Evolutionary conservation across 345 rosid species (phyloP).

Genomic region (Sisymbrium altissimum): DNA sequence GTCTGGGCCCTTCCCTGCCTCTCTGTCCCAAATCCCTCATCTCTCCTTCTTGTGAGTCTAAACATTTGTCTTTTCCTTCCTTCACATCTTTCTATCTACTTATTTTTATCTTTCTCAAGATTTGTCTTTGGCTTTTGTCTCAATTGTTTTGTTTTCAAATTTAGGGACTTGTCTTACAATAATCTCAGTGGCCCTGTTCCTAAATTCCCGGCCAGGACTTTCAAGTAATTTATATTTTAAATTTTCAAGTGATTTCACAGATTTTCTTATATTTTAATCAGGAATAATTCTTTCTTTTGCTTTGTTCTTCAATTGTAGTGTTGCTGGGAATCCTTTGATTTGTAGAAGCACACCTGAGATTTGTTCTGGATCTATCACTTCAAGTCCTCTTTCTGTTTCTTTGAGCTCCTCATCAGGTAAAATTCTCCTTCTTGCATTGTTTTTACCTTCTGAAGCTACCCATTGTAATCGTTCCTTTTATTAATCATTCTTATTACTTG

Average conservation of each 20-base stretch:
- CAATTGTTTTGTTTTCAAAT: neutral
- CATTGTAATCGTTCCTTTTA: neutral
- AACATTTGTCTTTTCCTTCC: conserved; percentile 18
- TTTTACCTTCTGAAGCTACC: conserved; percentile 30
- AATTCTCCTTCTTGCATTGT: neutral
- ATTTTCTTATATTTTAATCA: neutral
- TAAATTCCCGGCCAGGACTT: conserved; percentile 79
- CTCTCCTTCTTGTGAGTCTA: conserved; percentile 92
- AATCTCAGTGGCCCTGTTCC: conserved; percentile 87
- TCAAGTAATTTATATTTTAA: conserved; percentile 46
- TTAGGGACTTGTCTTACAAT: conserved; percentile 92
- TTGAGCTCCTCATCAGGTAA: conserved; percentile 47
- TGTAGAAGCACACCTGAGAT: conserved; percentile 57
- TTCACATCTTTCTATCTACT: neutral
- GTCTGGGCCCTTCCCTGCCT: conserved; percentile 76
- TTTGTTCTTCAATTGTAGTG: conserved; percentile 43
- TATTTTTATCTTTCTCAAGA: neutral
- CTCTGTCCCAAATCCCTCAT: conserved; percentile 63
- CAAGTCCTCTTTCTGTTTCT: conserved; percentile 52
- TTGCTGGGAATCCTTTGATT: conserved; percentile 79
- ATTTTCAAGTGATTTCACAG: too few relatives aligned
- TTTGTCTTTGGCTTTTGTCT: neutral
- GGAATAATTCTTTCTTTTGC: conserved; percentile 16
- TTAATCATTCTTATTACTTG: conserved; percentile 22
- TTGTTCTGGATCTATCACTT: conserved; percentile 58